Base-by-base conservation (phyloP, 257 asterid species). In the Solanum stenotomum region DNA sequence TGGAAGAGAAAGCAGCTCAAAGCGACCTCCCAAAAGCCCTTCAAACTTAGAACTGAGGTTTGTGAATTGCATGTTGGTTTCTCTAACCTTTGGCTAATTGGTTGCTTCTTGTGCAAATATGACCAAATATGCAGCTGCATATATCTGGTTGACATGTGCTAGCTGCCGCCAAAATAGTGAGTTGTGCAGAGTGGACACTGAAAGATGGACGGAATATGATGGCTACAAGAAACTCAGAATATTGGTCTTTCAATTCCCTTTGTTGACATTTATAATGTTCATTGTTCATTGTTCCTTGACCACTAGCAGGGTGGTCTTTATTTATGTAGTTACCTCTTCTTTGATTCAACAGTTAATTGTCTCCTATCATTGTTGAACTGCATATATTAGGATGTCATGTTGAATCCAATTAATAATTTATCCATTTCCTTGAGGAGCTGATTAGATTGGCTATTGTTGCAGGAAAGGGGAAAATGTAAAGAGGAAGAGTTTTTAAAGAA, bases 401-500 rank as follows among this genome's bases (percentile, higher is more conserved):
- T 10, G 44, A 81, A 71, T 12, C 56, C 42, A 71, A 86, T 71
- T 29, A 44, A 71, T 49, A 44, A 42, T n/a, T 5, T 20, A 46
- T 22, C 40, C 18, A 25, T 86, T 86, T 29, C 61, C 34, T 37
- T 63, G 13, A 31, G 40, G 84, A 70, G 40, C 74, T 82, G 18
- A 67, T 49, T 29, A 31, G 29, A 88, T 85, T 91, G 75, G 42
- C 52, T 87, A 76, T 85, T 61, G 81, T 25, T 78, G 88, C 94
- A 97, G 99, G 93, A 94, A 94, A 94, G 99, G 88, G 99, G 99
- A 85, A 96, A 91, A 87, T 85, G 87, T 89, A 95, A 96, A 92
- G 98, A 96, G 91, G 99, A 95, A 92, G 98, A 94, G 87, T 93
- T 96, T 86, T 37, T 92, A 89, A 94, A 93, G 89, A 96, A 93